phyloP scores from a whole-genome alignment of 2,329 filamentous ascomycete species.

The Sphaerulina musiva region DNA sequence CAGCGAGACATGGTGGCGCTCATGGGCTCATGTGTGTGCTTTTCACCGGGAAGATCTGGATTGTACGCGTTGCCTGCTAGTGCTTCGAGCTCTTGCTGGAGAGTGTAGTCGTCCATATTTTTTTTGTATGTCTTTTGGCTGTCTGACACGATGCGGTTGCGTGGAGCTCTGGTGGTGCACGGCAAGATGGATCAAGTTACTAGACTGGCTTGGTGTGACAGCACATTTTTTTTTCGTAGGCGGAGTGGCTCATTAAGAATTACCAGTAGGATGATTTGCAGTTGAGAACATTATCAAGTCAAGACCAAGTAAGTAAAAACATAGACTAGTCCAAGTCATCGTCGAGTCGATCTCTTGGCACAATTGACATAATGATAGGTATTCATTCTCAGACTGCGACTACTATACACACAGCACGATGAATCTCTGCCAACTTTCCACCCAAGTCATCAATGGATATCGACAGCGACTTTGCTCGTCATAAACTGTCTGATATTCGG shows the following conservation, averaged over 20 bases:
- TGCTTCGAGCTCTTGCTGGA: constrained; percentile 26
- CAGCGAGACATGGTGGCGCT: constrained; percentile 30
- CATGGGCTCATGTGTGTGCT: constrained; percentile 19
- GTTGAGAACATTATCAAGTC: background rate
- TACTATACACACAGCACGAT: background rate
- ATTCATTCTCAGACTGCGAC: background rate
- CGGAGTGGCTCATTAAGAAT: background rate
- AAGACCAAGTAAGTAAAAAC: no score
- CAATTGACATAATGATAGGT: background rate
- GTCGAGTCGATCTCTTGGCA: background rate
- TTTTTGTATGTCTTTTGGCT: background rate
- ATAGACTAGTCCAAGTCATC: background rate
- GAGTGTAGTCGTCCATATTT: constrained; percentile 22
- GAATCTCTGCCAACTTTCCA: background rate
- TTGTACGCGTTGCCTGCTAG: constrained; percentile 24
- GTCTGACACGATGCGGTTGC: background rate
- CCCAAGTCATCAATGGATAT: constrained; percentile 13
- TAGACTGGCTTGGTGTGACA: background rate
- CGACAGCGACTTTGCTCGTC: constrained; percentile 22
- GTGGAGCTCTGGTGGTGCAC: background rate
- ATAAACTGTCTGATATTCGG: constrained; percentile 23
- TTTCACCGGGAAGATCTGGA: background rate
- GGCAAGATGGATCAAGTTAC: background rate
- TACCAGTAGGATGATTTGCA: background rate
- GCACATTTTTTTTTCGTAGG: background rate